Evolutionary conservation across 805 yeast genomes (phyloP), one percentile per base, ranked within the genome.

Genomic region (Cyberlindnera americana): DNA sequence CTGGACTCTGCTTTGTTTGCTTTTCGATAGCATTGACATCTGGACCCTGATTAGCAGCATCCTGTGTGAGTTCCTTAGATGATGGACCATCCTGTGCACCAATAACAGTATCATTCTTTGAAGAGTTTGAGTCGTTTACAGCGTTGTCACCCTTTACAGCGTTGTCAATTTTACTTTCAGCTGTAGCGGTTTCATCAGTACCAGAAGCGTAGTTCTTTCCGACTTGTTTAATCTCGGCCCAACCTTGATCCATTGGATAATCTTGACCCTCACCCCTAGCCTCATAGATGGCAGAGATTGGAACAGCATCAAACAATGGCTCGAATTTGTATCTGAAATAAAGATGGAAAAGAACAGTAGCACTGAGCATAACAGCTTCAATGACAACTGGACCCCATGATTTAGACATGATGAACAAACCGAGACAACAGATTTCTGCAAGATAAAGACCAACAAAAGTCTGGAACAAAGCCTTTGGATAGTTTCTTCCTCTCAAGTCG

Each of bases 371-470:
- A n/a, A 78, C 70, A 40, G 68, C 82, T 60, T 83, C 90, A 40
- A 85, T 65, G 3, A 69, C 93, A 48, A 83, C 77, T 51, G 82
- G 77, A 17, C 83, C 87, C 91, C 91, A 85, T 48, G 82, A 71
- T 66, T 85, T 82, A 32, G 78, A 75, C 78, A 83, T 78, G 28
- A 84, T 83, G 56, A 84, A 84, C 57, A 85, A 66, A 28, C 84
- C 91, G 42, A 77, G 60, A 40, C 83, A 63, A 61, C 86, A 79
- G 31, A 82, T 64, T 60, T 85, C 87, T 31, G 81, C 83, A 46
- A 85, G 64, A 59, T 85, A 85, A 29, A 85, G 48, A 12, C 81
- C 89, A 41, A 77, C 83, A 58, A 83, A 83, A 11, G 79, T 67
- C 61, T 83, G 87, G 60, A 83, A 79, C 48, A 84, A 59, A 2